Evolutionary conservation across 2,329 filamentous ascomycete genomes (phyloP).

Genomic region (Alternaria hordeiaustralica): DNA sequence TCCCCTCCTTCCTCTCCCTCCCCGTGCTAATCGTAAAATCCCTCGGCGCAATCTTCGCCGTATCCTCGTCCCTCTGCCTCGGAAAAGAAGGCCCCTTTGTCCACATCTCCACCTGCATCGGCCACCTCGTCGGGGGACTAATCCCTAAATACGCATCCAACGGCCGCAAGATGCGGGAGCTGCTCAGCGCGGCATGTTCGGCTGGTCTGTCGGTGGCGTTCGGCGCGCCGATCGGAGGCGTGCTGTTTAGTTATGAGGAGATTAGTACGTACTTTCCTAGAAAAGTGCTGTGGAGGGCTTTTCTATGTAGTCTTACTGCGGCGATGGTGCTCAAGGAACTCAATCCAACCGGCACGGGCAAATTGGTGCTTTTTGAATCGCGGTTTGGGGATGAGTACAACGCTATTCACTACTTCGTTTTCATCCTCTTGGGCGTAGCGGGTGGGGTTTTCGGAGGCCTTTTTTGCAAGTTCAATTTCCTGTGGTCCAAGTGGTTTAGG

Average conservation of each 20-base stretch:
- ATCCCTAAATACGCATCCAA: slow-evolving; percentile 66
- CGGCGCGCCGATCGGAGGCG: slow-evolving; percentile 67
- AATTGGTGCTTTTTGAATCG: slow-evolving; percentile 67
- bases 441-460: slow-evolving; percentile 66
- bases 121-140: slow-evolving; percentile 59
- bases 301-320: slow-evolving; percentile 64
- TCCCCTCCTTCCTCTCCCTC: slow-evolving; percentile 63
- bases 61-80: slow-evolving; percentile 65
- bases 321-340: slow-evolving; percentile 63
- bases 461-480: slow-evolving; percentile 65
- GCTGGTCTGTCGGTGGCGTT: slow-evolving; percentile 67
- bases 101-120: slow-evolving; percentile 65
- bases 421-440: slow-evolving; percentile 62
- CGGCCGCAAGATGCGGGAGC: slow-evolving; percentile 64
- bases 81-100: slow-evolving; percentile 70
- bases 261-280: slow-evolving; percentile 67
- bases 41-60: slow-evolving; percentile 64
- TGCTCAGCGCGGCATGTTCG: slow-evolving; percentile 64
- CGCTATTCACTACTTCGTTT: slow-evolving; percentile 63
- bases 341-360: slow-evolving; percentile 67
- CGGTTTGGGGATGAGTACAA: slow-evolving; percentile 64
- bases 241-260: slow-evolving; percentile 66
- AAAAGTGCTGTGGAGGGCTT: slow-evolving; percentile 65
- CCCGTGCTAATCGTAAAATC: slow-evolving; percentile 64
- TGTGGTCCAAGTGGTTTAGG: slow-evolving; percentile 64